These are phyloP conservation scores for Agaricus subrufescens DNA, from an alignment of 768 basidiomycete species.

Conservation along the genomic window DNA sequence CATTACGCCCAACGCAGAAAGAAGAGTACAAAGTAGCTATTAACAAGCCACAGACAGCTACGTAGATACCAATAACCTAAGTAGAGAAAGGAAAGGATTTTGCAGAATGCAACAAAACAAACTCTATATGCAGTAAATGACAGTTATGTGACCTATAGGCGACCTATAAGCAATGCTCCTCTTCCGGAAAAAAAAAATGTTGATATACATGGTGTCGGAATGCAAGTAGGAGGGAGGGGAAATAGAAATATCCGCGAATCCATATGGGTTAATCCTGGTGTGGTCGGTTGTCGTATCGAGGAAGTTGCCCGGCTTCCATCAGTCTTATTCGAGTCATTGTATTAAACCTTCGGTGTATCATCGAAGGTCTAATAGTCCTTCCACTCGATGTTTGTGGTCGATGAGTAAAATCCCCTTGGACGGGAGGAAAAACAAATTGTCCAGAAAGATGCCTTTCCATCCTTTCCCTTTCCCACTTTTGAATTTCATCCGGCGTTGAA, in stretches of 20 bases:
- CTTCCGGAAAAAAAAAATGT: too few relatives aligned
- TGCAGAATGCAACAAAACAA: too few relatives aligned
- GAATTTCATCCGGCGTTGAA: constrained; percentile 27
- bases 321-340: constrained; percentile 24
- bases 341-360: constrained; percentile 24
- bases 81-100: too few relatives aligned
- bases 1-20: too few relatives aligned
- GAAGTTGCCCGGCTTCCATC: constrained; percentile 27
- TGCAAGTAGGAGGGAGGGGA: background rate
- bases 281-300: constrained; percentile 18
- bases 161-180: too few relatives aligned
- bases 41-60: too few relatives aligned
- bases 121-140: too few relatives aligned
- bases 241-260: background rate
- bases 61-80: too few relatives aligned
- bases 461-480: constrained; percentile 32
- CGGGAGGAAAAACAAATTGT: constrained; percentile 39
- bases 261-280: constrained; percentile 15
- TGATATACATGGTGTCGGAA: too few relatives aligned
- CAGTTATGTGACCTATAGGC: too few relatives aligned
- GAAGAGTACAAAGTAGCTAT: too few relatives aligned
- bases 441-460: constrained; percentile 32
- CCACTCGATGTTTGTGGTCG: constrained; percentile 1
- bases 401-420: constrained; percentile 13
- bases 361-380: constrained; percentile 9